Conservation (phyloP, 129 eudicot genomes). For the Escallonia herrerae region DNA sequence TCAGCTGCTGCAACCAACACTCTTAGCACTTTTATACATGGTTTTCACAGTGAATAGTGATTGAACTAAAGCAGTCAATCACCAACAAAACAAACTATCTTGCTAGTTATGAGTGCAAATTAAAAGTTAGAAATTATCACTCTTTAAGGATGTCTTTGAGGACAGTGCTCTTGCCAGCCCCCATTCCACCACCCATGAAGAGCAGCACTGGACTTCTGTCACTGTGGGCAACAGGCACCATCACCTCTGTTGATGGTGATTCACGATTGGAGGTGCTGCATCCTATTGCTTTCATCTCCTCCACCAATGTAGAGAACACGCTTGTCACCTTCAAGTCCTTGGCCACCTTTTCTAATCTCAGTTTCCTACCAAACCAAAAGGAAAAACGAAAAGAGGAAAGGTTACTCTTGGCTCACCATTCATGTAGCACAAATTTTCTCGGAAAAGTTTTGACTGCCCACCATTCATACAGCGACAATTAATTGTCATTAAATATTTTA, state of each 20-base stretch:
- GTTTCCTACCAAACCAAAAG: conserved; percentile 37
- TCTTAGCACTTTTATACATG: no score
- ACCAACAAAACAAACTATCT: no score
- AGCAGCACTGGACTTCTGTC: conserved; percentile 83
- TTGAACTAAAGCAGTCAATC: no score
- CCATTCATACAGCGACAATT: no score
- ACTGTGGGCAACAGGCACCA: conserved; percentile 54
- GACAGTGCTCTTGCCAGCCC: conserved; percentile 98
- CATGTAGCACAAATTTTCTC: no score
- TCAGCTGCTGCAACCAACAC: no score
- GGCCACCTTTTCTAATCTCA: conserved; percentile 65
- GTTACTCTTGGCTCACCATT: no score
- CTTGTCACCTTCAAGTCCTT: conserved; percentile 57
- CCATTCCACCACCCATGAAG: conserved; percentile 99
- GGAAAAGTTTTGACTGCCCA: no score
- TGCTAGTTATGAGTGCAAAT: neutral
- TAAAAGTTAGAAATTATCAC: conserved; percentile 20
- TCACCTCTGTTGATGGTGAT: conserved; percentile 38
- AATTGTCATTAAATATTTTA: no score
- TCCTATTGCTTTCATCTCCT: conserved; percentile 68
- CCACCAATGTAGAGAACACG: conserved; percentile 63
- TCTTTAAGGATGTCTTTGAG: conserved; percentile 88
- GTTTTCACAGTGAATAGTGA: no score
- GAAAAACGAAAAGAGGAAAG: no score
- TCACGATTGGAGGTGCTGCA: conserved; percentile 16